These are phyloP conservation scores for Starmerella sp. DNA, from an alignment of 805 yeast genomes.

Conservation along the genomic window DNA sequence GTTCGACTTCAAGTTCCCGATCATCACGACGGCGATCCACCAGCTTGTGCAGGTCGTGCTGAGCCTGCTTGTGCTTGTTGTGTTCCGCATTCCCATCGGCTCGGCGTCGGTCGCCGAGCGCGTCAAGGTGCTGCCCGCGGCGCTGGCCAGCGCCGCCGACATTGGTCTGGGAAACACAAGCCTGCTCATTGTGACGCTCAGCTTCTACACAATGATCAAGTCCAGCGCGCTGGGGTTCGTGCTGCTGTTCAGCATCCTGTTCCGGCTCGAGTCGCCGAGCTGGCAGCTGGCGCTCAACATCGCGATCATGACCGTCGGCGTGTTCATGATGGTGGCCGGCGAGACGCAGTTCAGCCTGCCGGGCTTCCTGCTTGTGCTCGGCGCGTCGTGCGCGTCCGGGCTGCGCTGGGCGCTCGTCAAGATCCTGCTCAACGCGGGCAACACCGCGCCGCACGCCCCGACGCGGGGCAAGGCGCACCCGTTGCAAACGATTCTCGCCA, in stretches of 20 bases:
- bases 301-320: conserved; percentile 68
- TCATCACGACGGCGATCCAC: conserved; percentile 74
- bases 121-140: conserved; percentile 57
- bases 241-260: conserved; percentile 71
- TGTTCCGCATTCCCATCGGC: conserved; percentile 1
- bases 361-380: conserved; percentile 65
- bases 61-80: conserved; percentile 32
- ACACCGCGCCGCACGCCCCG: neutral
- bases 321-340: conserved; percentile 67
- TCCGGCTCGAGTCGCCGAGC: conserved; percentile 64
- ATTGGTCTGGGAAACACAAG: conserved; percentile 87
- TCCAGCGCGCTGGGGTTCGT: conserved; percentile 84
- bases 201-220: conserved; percentile 86
- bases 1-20: conserved; percentile 69
- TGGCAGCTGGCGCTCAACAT: conserved; percentile 62
- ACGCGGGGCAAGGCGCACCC: conserved; percentile 39
- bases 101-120: conserved; percentile 2
- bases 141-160: conserved; percentile 82
- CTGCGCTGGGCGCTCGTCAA: conserved; percentile 94
- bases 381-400: conserved; percentile 76
- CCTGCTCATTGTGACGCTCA: conserved; percentile 63
- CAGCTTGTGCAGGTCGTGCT: conserved; percentile 56
- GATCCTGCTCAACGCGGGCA: conserved; percentile 50
- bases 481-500: conserved; percentile 66
- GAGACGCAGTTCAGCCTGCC: conserved; percentile 31